A percentile compares a stretch with the other conserved stretches of the same genome.
These are phyloP conservation scores for Peronospora belbahrii DNA, from an alignment of 352 stramenopile genomes.

Conservation along the genomic window DNA sequence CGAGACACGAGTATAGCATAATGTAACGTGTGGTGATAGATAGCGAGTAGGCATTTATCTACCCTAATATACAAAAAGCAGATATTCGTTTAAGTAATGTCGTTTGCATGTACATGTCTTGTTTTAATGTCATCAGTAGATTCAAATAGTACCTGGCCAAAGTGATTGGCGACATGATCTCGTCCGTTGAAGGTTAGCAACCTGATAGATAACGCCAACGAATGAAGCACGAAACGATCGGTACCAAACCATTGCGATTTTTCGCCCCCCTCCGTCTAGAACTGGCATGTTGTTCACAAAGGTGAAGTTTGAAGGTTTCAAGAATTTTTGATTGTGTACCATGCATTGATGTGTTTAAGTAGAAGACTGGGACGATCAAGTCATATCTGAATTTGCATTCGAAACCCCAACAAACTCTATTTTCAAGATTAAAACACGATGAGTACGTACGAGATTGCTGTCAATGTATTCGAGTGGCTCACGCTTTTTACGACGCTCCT, in stretches of 20 bases:
- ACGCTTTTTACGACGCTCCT: constrained; percentile 29
- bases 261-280: constrained; percentile 3
- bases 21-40: not conserved
- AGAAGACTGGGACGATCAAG: not conserved
- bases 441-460: constrained; percentile 6
- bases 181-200: not conserved
- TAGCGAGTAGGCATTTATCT: constrained; percentile 1
- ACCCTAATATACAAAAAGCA: not conserved
- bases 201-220: constrained; percentile 6
- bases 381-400: constrained; percentile 1
- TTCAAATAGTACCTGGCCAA: no score
- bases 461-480: constrained; percentile 14
- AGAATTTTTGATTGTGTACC: constrained; percentile 8
- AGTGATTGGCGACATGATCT: no score
- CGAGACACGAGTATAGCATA: constrained; percentile 7
- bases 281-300: not conserved
- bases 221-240: constrained; percentile 3
- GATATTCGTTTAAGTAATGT: not conserved
- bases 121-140: no score
- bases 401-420: not conserved
- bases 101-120: no score
- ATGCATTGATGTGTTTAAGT: not conserved
- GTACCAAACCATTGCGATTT: not conserved
- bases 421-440: not conserved
- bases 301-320: constrained; percentile 4